Evolutionary conservation across 1,139 yeast genomes (phyloP).

Genomic region (Yamadazyma taylorii): DNA sequence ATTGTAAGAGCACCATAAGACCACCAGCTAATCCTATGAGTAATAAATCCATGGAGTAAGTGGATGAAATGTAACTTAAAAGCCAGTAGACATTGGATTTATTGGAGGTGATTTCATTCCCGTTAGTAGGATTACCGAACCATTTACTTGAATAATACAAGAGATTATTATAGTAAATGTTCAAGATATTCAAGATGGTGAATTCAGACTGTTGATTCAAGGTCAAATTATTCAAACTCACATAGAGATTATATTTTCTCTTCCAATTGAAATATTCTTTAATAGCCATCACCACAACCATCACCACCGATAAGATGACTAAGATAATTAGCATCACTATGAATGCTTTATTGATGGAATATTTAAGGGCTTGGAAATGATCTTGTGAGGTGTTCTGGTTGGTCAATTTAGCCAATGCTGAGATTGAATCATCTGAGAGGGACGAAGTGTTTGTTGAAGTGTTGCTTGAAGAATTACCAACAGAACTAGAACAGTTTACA

Average conservation of each 20-base stretch:
- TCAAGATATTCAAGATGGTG: slow-evolving; percentile 18
- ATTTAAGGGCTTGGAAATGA: slow-evolving; percentile 9
- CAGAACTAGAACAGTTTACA: not conserved
- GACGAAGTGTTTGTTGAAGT: slow-evolving; percentile 20
- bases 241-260: slow-evolving; percentile 32
- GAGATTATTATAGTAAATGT: slow-evolving; percentile 19
- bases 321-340: slow-evolving; percentile 21
- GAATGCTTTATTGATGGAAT: slow-evolving; percentile 7
- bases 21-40: slow-evolving; percentile 51
- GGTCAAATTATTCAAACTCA: slow-evolving; percentile 11
- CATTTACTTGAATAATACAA: slow-evolving; percentile 17
- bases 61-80: slow-evolving; percentile 48
- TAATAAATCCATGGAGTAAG: slow-evolving; percentile 43
- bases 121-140: too few species aligned
- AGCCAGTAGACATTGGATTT: slow-evolving; percentile 39
- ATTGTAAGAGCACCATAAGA: slow-evolving; percentile 48
- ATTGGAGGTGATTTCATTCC: too few species aligned
- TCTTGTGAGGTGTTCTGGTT: slow-evolving; percentile 14
- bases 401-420: too few species aligned
- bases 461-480: slow-evolving; percentile 9
- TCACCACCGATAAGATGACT: slow-evolving; percentile 23
- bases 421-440: too few species aligned
- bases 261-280: slow-evolving; percentile 53
- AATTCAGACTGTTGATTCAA: not conserved
- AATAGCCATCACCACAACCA: slow-evolving; percentile 42